Evolutionary conservation across 176 grass and related monocot genomes (phyloP), one percentile per base, ranked within the genome.

Genomic region (Carex myosuroides): DNA sequence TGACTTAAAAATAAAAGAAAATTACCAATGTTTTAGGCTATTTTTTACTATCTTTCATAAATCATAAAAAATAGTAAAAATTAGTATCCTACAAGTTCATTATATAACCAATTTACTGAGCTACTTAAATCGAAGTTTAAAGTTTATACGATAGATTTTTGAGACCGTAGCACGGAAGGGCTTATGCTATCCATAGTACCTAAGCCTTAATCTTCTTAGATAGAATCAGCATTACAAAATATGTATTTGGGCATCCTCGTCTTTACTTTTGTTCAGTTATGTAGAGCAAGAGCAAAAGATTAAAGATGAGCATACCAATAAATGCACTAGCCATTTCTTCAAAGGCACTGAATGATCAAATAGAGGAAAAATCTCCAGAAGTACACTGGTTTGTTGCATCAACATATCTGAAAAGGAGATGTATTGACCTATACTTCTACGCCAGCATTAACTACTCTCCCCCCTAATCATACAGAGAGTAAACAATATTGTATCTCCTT

Each of bases 401-500:
- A 6, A 78, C 14, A 32, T 55, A 18, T 57, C 21, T 78, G 13
- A 52, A 33, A 78, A 17, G 29, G 73, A 57, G 13, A 56, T 73
- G 42, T 73, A 73, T 50, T 13, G 26, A 78, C 22, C 52, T 78
- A 56, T 16, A 54, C 53, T 42, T 63, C 39, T 81, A 81, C 35
- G 68, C n/a, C 66, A 17, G 58, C 81, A 83, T 42, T 41, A 66
- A 83, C 50, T 56, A 17, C 41, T 55, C 62, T 65, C 75, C 52
- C n/a, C 37, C 13, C 32, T 66, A 83, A 83, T 83, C 62, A 83
- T 64, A 93, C 81, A 95, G 57, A 95, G 62, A 85, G 80, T 95
- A 99, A 1, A 92, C 91, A 74, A 99, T 94, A 63, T 92, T 90
- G 83, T 94, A 42, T 1, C 85, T 84, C 73, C 88, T 85, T 24